A percentile compares a stretch with the other conserved stretches of the same genome.
These are phyloP conservation scores for Trametes maxima DNA, from an alignment of 768 basidiomycete species.

Conservation along the genomic window DNA sequence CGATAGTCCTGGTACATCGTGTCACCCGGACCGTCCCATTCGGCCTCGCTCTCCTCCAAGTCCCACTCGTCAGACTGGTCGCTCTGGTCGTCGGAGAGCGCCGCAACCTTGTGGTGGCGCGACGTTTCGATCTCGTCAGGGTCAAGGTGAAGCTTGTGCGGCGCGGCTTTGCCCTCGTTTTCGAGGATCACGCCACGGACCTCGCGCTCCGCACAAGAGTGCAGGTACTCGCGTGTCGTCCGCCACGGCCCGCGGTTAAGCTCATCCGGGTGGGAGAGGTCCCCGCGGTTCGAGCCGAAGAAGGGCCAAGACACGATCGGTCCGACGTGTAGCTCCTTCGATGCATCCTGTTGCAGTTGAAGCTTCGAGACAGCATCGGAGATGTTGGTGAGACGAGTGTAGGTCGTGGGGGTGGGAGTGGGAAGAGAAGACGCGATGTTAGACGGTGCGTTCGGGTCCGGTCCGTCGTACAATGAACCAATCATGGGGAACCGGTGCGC, in stretches of 20 bases:
- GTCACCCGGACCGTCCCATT: constrained; percentile 78
- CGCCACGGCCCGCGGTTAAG: constrained; percentile 83
- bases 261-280: constrained; percentile 65
- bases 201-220: constrained; percentile 72
- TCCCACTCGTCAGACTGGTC: constrained; percentile 83
- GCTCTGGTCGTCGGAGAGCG: constrained; percentile 71
- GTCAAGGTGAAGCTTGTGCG: constrained; percentile 78
- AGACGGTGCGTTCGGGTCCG: constrained; percentile 28
- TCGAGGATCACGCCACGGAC: constrained; percentile 72
- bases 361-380: constrained; percentile 16
- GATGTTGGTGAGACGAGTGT: constrained; percentile 19
- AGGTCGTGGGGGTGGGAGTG: constrained; percentile 32
- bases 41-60: constrained; percentile 77
- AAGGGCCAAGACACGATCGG: constrained; percentile 91
- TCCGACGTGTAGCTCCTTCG: constrained; percentile 60
- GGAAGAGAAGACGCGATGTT: constrained; percentile 25
- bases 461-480: constrained; percentile 71
- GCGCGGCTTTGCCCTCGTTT: constrained; percentile 75
- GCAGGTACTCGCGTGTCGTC: constrained; percentile 58
- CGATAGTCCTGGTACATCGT: constrained; percentile 83
- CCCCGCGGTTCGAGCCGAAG: constrained; percentile 83
- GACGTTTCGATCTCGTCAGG: constrained; percentile 75
- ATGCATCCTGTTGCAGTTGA: constrained; percentile 10
- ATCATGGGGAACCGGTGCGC: constrained; percentile 75
- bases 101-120: constrained; percentile 65